Percentiles rank a stretch among this genome's conserved stretches.
Conservation (phyloP, 441 rosid species). For the Adansonia madagascariensis region DNA sequence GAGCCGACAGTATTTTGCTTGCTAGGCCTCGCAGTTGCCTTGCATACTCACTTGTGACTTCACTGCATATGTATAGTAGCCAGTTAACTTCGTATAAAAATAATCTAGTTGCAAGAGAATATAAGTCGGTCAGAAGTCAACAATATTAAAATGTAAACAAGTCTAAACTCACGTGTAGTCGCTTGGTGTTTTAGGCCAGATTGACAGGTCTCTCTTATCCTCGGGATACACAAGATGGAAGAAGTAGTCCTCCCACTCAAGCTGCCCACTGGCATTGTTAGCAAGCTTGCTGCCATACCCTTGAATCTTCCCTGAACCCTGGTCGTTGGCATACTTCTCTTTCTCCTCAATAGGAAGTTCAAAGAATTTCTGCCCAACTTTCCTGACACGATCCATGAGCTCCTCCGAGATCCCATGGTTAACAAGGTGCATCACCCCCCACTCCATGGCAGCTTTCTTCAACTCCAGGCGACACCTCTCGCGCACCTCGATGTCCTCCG, state of each 20-base stretch:
- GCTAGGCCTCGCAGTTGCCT: slow-evolving; percentile 71
- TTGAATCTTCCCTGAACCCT: slow-evolving; percentile 74
- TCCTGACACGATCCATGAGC: slow-evolving; percentile 64
- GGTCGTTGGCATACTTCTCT: slow-evolving; percentile 84
- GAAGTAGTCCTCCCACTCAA: slow-evolving; percentile 96
- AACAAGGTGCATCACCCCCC: slow-evolving; percentile 97
- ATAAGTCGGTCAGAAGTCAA: no score
- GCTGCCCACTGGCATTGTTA: slow-evolving; percentile 78
- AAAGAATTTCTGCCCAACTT: slow-evolving; percentile 66
- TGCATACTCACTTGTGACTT: slow-evolving; percentile 79
- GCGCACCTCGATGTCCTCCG: slow-evolving; percentile 49
- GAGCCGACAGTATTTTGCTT: slow-evolving; percentile 59
- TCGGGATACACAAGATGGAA: slow-evolving; percentile 83
- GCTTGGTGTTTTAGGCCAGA: slow-evolving; percentile 80
- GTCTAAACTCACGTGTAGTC: slow-evolving; percentile 67
- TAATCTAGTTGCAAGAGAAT: no score
- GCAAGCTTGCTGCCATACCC: slow-evolving; percentile 96
- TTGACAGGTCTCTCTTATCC: slow-evolving; percentile 73
- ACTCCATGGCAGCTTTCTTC: slow-evolving; percentile 63
- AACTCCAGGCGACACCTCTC: slow-evolving; percentile 58
- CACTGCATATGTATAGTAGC: slow-evolving; percentile 40
- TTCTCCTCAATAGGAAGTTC: slow-evolving; percentile 74
- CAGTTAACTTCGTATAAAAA: neutral
- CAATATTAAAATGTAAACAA: neutral
- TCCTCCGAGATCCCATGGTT: slow-evolving; percentile 78